Evolutionary conservation across 208 protist species (phyloP), one percentile per base, ranked within the genome.

Genomic region (Leishmania martiniquensis): DNA sequence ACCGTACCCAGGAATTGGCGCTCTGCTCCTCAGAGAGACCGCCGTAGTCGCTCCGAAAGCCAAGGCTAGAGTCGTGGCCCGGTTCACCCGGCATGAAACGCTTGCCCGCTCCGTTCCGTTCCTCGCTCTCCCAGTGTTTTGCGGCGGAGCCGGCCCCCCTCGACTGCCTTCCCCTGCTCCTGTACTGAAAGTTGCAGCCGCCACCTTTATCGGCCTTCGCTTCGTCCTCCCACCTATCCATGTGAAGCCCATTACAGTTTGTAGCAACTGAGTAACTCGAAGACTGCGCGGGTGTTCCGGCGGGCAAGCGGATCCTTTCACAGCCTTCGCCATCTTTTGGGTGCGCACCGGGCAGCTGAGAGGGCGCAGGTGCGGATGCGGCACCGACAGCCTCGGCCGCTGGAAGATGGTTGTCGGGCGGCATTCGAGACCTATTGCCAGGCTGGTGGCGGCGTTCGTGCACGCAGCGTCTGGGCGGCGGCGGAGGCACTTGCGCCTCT

Each of bases 301-400:
- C 67, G 86, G 86, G 88, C 84, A 69, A 59, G 55, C 84, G 76
- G 78, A 72, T 84, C 80, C 75, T 85, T 72, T 83, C 68, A 83
- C 86, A 88, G 86, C 47, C 86, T 89, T 90, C 88, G 86, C 67
- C 73, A 71, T 49, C 75, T 78, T 91, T 91, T 91, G 77, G 82
- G 82, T 82, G 70, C 22, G 57, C 54, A 6, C 12, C 39, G 32
- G 15, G 34, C 32, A 13, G 10, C 22, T 68, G 32, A 29, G 29
- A 7, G 29, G 13, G 49, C 13, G 44, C 32, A 45, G 70, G 17
- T 62, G 49, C 59, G n/a, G n/a, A 9, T 37, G 70, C 54, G 54
- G 12, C 37, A n/a, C n/a, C n/a, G n/a, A n/a, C n/a, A n/a, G n/a
- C n/a, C n/a, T n/a, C n/a, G 15, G 20, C 15, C 12, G 2, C 25